Conservation (phyloP, 2,329 filamentous ascomycete genomes). For the Rhinocladiella mackenziei region DNA sequence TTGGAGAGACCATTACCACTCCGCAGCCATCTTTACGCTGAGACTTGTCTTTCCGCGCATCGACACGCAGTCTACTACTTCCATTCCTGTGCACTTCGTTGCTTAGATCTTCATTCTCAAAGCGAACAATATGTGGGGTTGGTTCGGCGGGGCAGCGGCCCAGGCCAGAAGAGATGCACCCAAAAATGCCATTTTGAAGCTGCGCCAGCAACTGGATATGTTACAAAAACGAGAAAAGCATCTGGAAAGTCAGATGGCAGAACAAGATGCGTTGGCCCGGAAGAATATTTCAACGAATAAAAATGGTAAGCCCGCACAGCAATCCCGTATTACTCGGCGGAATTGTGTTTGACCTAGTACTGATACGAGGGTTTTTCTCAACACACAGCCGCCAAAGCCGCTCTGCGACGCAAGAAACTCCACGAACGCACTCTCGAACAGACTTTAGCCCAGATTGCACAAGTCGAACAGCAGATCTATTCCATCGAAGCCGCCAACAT, state of each 20-base stretch:
- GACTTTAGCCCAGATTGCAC: conserved; percentile 82
- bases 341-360: conserved; percentile 1
- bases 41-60: too few relatives aligned
- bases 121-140: conserved; percentile 63
- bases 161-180: conserved; percentile 89
- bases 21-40: too few relatives aligned
- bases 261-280: conserved; percentile 81
- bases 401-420: conserved; percentile 88
- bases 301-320: conserved; percentile 62
- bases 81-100: background rate
- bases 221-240: conserved; percentile 94
- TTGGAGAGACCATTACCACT: conserved; percentile 13
- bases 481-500: conserved; percentile 98
- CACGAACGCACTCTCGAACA: conserved; percentile 90
- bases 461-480: conserved; percentile 92
- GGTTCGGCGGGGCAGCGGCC: conserved; percentile 80
- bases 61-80: too few relatives aligned
- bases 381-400: conserved; percentile 74
- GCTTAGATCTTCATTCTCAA: background rate
- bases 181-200: conserved; percentile 89
- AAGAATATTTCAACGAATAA: conserved; percentile 90
- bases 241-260: conserved; percentile 83
- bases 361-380: conserved; percentile 12
- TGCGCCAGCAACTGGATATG: conserved; percentile 92
- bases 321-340: background rate